Base-by-base conservation (phyloP, 2,329 filamentous ascomycete species). In the Fusarium udum region DNA sequence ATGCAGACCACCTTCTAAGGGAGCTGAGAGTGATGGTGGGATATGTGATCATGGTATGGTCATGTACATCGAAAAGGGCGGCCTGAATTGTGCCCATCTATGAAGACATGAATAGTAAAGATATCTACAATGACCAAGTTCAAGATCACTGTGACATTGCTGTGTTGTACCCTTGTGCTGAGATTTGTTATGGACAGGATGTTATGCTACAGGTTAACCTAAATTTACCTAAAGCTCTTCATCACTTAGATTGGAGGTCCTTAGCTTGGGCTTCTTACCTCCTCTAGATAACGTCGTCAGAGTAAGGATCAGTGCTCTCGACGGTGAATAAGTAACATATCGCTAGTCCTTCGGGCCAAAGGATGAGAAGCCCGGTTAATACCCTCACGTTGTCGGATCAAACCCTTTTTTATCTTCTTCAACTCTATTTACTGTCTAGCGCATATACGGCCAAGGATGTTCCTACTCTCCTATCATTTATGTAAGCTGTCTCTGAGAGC, bases 1-100 rank as follows among this genome's bases (percentile, higher is more conserved):
- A 55, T 79, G 34, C 78, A 80, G 64, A 79, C 76, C 4, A 79
- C 75, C 0, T 80, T 80, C 32, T 78, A 57, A 69, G 7, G 14
- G 26, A 18, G 9, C 14, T 22, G 9, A 16, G 40, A 43, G 16
- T 26, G 36, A n/a, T 7, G 26, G 22, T 12, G 43, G 36, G 22
- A 15, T 63, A 7, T 55, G n/a, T 43, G n/a, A 55, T 32, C 13
- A 32, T 26, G 1, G 12, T 22, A 31, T 40, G 15, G 18, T 26
- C 26, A 34, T 13, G 39, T 24, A 31, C 20, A 11, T n/a, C 18
- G 20, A 49, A 37, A 34, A 28, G 24, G 40, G 16, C 6, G 3
- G 10, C 20, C 1, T 58, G 14, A 13, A 14, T 9, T 37, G 18
- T 3, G 16, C 24, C 15, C 12, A 22, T 37, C n/a, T 63, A 9